phyloP scores from a whole-genome alignment of 2,329 filamentous ascomycete species.

The Blastomyces gilchristii region DNA sequence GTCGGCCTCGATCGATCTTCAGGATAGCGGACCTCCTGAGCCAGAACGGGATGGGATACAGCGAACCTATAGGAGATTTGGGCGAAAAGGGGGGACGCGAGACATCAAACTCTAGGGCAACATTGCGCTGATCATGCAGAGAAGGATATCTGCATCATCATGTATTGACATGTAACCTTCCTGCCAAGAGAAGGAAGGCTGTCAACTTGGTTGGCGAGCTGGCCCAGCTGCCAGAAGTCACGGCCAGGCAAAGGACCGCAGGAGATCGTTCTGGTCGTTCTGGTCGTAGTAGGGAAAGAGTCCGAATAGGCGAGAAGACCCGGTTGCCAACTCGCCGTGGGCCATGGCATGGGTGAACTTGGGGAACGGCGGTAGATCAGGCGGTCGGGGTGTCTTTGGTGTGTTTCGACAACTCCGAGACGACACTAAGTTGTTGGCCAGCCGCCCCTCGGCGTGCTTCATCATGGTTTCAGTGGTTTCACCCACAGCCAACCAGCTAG shows the following conservation, averaged over 20 bases:
- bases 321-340: no score
- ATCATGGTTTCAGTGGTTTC: neutral
- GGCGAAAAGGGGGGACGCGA: neutral
- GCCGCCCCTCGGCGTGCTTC: neutral
- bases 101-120: neutral
- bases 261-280: no score
- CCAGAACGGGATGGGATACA: neutral
- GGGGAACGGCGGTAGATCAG: neutral
- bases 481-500: neutral
- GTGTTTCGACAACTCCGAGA: neutral
- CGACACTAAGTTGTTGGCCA: neutral
- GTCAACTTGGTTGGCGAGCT: neutral
- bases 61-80: neutral
- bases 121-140: neutral
- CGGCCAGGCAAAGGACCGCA: neutral
- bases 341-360: no score
- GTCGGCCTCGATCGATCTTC: neutral
- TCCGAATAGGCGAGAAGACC: neutral
- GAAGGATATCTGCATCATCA: neutral
- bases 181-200: neutral
- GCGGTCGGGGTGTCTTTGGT: neutral
- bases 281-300: no score
- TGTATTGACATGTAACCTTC: neutral
- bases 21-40: neutral
- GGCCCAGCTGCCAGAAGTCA: neutral